A percentile compares a stretch with the other conserved stretches of the same genome.
Conservation (phyloP, 768 basidiomycete species). For the Lactifluus pinguis region DNA sequence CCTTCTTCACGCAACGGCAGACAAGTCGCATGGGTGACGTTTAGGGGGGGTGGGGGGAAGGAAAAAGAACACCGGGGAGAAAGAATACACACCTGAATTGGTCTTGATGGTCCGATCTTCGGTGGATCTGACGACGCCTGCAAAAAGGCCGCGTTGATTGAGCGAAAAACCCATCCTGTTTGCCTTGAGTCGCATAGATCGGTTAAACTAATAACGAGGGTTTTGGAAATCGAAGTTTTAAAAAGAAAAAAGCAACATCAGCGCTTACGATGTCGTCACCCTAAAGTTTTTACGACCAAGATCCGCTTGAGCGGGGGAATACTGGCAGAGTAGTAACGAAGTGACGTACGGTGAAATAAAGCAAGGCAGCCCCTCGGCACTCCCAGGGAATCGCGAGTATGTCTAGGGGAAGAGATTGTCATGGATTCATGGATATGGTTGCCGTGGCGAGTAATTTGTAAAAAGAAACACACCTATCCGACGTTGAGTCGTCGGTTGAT, state of each 20-base stretch:
- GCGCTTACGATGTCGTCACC: constrained; percentile 80
- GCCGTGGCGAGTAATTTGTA: neutral
- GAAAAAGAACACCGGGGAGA: neutral
- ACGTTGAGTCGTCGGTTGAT: constrained; percentile 40
- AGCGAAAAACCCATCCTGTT: constrained; percentile 71
- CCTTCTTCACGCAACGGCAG: neutral
- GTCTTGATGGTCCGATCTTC: constrained; percentile 51
- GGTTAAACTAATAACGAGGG: constrained; percentile 60
- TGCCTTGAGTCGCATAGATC: constrained; percentile 80
- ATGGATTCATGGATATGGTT: neutral
- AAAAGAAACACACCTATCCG: constrained; percentile 44
- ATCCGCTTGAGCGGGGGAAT: neutral
- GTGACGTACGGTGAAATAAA: constrained; percentile 79
- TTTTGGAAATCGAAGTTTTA: neutral
- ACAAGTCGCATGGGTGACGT: neutral
- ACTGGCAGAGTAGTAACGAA: neutral
- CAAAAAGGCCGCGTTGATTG: constrained; percentile 79
- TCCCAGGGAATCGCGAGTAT: constrained; percentile 76
- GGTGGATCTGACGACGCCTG: constrained; percentile 63
- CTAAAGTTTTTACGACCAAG: constrained; percentile 25
- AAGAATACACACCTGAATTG: constrained; percentile 38
- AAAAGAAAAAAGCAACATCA: neutral
- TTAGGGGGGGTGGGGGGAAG: neutral
- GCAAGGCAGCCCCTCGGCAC: constrained; percentile 69
- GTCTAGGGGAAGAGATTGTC: constrained; percentile 32